phyloP scores from a whole-genome alignment of 192 early-diverging fungal genomes.

The Backusella circina region DNA sequence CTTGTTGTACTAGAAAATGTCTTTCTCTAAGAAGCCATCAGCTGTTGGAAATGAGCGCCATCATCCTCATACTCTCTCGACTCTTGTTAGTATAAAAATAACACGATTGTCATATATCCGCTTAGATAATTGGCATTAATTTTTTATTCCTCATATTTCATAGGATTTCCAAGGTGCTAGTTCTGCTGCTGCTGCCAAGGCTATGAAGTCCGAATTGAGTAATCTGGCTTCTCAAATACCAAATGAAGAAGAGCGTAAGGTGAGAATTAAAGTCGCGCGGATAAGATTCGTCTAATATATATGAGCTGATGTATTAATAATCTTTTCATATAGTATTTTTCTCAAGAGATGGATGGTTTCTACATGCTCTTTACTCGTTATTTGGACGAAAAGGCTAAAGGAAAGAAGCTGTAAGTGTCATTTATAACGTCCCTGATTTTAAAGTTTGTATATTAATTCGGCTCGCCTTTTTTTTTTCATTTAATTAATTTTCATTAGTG shows the following conservation, averaged over 20 bases:
- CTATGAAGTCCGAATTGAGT: constrained; percentile 75
- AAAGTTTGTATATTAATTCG: neutral
- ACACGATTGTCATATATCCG: neutral
- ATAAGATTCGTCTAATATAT: neutral
- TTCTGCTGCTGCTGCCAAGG: constrained; percentile 59
- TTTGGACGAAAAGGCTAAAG: constrained; percentile 75
- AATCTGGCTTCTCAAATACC: constrained; percentile 52
- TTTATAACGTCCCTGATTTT: neutral
- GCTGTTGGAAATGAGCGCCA: constrained; percentile 31
- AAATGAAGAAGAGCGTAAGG: constrained; percentile 57
- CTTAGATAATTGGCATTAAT: neutral
- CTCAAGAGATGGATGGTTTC: constrained; percentile 85
- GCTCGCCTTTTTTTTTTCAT: neutral
- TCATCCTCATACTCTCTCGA: constrained; percentile 51
- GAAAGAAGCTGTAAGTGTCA: constrained; percentile 66
- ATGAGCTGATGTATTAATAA: neutral
- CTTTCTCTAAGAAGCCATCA: neutral
- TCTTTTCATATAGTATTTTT: constrained; percentile 47
- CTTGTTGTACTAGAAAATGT: neutral
- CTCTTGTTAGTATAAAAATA: constrained; percentile 36
- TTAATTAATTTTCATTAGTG: constrained; percentile 41
- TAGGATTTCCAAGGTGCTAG: constrained; percentile 58
- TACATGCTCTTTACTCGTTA: constrained; percentile 83
- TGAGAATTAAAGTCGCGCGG: constrained; percentile 8
- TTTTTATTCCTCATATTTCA: neutral